Evolutionary conservation across 371 early-diverging fungal genomes (phyloP).

Genomic region (Funneliformis caledonium): DNA sequence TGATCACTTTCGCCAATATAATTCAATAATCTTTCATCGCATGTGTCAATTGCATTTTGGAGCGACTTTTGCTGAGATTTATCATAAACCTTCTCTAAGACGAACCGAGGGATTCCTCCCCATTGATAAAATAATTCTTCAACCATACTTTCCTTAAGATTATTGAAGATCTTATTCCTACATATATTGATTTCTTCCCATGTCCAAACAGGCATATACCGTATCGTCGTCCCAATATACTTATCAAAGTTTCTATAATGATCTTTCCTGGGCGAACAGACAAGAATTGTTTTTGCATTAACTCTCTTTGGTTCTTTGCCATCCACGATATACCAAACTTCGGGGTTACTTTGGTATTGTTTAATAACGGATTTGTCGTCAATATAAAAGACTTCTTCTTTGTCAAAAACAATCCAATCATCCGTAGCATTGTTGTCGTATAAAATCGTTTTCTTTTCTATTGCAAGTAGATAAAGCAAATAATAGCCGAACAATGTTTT

Average conservation of each 20-base stretch:
- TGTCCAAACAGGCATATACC: constrained; percentile 2
- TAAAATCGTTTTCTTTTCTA: constrained; percentile 31
- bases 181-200: constrained; percentile 18
- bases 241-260: constrained; percentile 14
- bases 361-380: neutral
- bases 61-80: neutral
- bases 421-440: neutral
- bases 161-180: neutral
- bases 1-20: constrained; percentile 20
- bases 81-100: neutral
- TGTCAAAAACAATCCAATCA: neutral
- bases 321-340: constrained; percentile 32
- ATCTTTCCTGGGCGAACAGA: neutral
- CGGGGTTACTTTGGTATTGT: neutral
- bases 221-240: neutral
- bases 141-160: neutral
- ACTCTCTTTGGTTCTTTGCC: neutral
- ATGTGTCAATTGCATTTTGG: constrained; percentile 14
- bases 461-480: constrained; percentile 26
- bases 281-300: constrained; percentile 18
- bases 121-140: neutral
- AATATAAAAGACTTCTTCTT: neutral
- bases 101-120: constrained; percentile 35
- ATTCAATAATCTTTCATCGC: neutral
- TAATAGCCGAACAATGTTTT: neutral